phyloP scores from a whole-genome alignment of 305 asterid species.

The Solanum aculeatissimum region DNA sequence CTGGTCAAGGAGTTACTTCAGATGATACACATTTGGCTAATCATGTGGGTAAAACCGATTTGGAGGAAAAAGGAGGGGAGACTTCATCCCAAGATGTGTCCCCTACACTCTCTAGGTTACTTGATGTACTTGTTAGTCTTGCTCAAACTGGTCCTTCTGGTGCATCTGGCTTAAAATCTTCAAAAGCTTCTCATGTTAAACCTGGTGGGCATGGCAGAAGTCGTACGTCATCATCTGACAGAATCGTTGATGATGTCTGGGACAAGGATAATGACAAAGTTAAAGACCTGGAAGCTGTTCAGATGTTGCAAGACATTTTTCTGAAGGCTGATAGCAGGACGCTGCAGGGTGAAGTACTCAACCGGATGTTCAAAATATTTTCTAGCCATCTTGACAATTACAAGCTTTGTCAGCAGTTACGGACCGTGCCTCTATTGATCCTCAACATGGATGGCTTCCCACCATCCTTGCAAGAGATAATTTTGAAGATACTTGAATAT shows the following conservation, averaged over 20 bases:
- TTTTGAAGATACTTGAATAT: constrained; percentile 95
- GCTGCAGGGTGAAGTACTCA: constrained; percentile 89
- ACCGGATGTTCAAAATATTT: constrained; percentile 89
- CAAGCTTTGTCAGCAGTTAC: constrained; percentile 84
- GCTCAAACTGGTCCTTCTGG: constrained; percentile 66
- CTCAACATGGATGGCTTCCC: constrained; percentile 97
- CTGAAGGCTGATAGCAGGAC: constrained; percentile 85
- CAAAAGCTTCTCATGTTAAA: constrained; percentile 47
- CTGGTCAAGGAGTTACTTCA: constrained; percentile 35
- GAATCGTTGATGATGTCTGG: constrained; percentile 58
- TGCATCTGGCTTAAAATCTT: constrained; percentile 28
- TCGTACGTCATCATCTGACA: constrained; percentile 70
- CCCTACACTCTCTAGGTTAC: constrained; percentile 83
- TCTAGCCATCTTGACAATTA: constrained; percentile 96
- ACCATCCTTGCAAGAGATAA: constrained; percentile 74
- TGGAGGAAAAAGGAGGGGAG: constrained; percentile 28
- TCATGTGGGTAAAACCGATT: constrained; percentile 20
- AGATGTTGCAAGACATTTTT: constrained; percentile 90
- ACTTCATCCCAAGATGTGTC: constrained; percentile 45
- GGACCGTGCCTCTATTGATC: constrained; percentile 94
- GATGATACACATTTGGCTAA: constrained; percentile 26
- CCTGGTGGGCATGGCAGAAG: constrained; percentile 56
- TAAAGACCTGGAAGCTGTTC: constrained; percentile 96
- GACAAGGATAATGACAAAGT: constrained; percentile 88
- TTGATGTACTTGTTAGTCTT: constrained; percentile 74